phyloP scores from a whole-genome alignment of 2,329 filamentous ascomycete species.

The Zopfia rhizophila region DNA sequence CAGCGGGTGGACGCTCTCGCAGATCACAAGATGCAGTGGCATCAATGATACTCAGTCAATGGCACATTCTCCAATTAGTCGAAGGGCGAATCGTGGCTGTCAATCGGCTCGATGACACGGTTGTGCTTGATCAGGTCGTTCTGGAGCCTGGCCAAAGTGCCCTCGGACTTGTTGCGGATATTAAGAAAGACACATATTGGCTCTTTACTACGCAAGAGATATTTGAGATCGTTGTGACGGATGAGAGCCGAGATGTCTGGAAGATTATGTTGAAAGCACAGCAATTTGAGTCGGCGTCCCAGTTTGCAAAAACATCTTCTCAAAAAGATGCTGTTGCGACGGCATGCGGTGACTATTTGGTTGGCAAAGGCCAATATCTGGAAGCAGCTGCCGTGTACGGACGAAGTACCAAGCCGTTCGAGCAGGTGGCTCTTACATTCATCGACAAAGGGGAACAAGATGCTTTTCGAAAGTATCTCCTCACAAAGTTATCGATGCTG shows the following conservation, averaged over 20 bases:
- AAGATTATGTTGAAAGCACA: constrained; percentile 88
- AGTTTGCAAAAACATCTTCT: constrained; percentile 79
- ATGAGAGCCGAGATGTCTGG: constrained; percentile 95
- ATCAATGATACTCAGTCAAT: constrained; percentile 87
- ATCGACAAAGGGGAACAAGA: constrained; percentile 92
- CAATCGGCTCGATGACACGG: constrained; percentile 85
- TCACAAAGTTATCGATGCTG: constrained; percentile 82
- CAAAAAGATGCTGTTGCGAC: constrained; percentile 94
- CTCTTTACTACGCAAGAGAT: constrained; percentile 91
- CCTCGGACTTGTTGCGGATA: constrained; percentile 86
- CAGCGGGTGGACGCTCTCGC: constrained; percentile 71
- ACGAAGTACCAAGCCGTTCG: constrained; percentile 95
- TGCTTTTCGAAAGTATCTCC: constrained; percentile 87
- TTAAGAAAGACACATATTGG: constrained; percentile 98
- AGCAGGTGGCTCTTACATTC: constrained; percentile 90
- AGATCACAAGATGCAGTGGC: constrained; percentile 77
- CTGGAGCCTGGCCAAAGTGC: constrained; percentile 81
- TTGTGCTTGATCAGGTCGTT: constrained; percentile 89
- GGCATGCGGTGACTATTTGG: constrained; percentile 88
- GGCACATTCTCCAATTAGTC: constrained; percentile 87
- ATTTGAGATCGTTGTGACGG: constrained; percentile 89
- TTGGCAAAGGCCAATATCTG: constrained; percentile 80
- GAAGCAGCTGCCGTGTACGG: constrained; percentile 93
- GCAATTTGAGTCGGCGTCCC: constrained; percentile 87
- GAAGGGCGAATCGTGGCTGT: constrained; percentile 85